These are phyloP conservation scores for Microdochium bolleyi DNA, from an alignment of 2,329 filamentous ascomycete genomes.

Conservation along the genomic window DNA sequence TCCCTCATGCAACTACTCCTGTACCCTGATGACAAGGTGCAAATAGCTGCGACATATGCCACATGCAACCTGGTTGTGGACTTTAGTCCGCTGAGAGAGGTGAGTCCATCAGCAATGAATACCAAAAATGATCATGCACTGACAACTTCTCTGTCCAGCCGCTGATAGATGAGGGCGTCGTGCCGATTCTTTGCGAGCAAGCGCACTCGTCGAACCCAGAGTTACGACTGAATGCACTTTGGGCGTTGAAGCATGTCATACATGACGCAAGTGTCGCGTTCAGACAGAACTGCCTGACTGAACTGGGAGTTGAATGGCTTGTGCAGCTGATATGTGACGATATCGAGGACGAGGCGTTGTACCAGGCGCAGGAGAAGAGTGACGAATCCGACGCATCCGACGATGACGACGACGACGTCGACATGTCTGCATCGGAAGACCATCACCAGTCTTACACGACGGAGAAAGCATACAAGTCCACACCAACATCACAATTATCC, in stretches of 20 bases:
- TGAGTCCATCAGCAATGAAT: conserved; percentile 32
- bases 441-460: conserved; percentile 18
- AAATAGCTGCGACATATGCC: conserved; percentile 76
- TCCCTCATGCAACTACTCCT: conserved; percentile 70
- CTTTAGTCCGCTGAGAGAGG: conserved; percentile 85
- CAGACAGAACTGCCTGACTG: conserved; percentile 71
- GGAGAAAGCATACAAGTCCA: conserved; percentile 8
- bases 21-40: conserved; percentile 69
- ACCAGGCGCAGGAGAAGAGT: conserved; percentile 25
- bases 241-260: conserved; percentile 89
- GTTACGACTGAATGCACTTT: conserved; percentile 77
- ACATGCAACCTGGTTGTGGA: conserved; percentile 82
- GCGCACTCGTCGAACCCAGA: conserved; percentile 74
- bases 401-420: conserved; percentile 54
- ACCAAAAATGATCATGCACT: not conserved
- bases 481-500: conserved; percentile 4
- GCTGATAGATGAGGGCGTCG: conserved; percentile 53
- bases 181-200: conserved; percentile 73
- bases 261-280: conserved; percentile 61
- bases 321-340: conserved; percentile 66
- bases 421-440: conserved; percentile 43
- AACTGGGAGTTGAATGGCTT: conserved; percentile 73
- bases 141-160: conserved; percentile 34
- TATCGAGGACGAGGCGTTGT: conserved; percentile 43
- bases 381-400: too few species aligned